Conservation (phyloP, 2,329 filamentous ascomycete genomes). For the Ophiostoma triangulosporum region DNA sequence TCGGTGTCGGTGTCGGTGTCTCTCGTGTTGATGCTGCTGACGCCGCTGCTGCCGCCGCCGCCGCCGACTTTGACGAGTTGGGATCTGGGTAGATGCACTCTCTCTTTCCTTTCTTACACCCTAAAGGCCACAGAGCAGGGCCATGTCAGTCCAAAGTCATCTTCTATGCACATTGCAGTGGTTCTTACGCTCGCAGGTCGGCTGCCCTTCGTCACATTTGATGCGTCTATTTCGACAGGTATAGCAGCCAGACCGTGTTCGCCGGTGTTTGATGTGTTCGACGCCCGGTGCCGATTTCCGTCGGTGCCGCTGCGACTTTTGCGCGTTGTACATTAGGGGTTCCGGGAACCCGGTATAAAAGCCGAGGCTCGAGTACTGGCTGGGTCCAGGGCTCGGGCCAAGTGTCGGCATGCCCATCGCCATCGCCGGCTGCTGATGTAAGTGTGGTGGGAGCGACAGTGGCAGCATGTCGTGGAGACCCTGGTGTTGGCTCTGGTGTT, state of each 20-base stretch:
- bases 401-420: constrained; percentile 16
- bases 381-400: constrained; percentile 22
- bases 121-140: constrained; percentile 26
- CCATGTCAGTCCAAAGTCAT: neutral
- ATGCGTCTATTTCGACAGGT: constrained; percentile 83
- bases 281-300: constrained; percentile 36
- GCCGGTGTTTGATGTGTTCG: constrained; percentile 80
- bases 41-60: constrained; percentile 14
- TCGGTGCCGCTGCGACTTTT: constrained; percentile 35
- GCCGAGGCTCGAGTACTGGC: constrained; percentile 32
- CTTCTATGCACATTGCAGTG: too few relatives aligned
- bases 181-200: constrained; percentile 62
- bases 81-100: constrained; percentile 83
- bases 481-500: neutral
- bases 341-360: constrained; percentile 39
- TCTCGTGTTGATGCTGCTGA: neutral
- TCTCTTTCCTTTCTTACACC: constrained; percentile 82
- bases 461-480: constrained; percentile 9
- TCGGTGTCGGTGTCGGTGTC: neutral
- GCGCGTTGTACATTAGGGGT: constrained; percentile 31
- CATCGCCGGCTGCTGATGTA: constrained; percentile 19
- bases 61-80: constrained; percentile 28
- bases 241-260: constrained; percentile 85
- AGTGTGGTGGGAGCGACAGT: constrained; percentile 6
- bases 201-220: constrained; percentile 86